Conservation (phyloP, 345 rosid species). For the Pugionium dolabratum region DNA sequence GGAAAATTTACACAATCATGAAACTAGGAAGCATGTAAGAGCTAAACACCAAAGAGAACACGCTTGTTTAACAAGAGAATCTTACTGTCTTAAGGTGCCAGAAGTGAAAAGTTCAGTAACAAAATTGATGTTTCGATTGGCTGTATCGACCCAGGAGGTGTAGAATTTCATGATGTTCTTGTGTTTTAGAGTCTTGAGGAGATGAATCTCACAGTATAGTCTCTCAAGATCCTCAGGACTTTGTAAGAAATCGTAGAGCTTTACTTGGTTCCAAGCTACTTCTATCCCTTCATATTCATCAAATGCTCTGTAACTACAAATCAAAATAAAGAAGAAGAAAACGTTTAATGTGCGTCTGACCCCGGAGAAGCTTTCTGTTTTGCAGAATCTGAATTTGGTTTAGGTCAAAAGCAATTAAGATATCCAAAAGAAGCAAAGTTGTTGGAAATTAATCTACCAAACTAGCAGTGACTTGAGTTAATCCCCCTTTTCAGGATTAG, state of each 20-base stretch:
- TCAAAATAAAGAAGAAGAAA: constrained; percentile 5
- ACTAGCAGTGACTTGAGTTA: constrained; percentile 23
- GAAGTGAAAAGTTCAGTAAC: constrained; percentile 96
- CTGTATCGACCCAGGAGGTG: constrained; percentile 79
- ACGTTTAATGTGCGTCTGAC: constrained; percentile 7
- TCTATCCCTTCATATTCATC: constrained; percentile 95
- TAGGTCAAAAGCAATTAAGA: constrained; percentile 23
- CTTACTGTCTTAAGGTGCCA: constrained; percentile 93
- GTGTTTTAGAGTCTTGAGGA: constrained; percentile 89
- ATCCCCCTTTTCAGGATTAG: constrained; percentile 3
- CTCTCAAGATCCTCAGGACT: constrained; percentile 87
- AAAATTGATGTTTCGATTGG: constrained; percentile 78
- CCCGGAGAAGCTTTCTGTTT: neutral
- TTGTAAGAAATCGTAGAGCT: constrained; percentile 73
- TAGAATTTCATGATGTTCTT: constrained; percentile 88
- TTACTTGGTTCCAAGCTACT: constrained; percentile 98
- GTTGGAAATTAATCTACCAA: constrained; percentile 16
- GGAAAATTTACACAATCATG: neutral
- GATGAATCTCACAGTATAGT: constrained; percentile 88
- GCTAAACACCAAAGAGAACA: constrained; percentile 2
- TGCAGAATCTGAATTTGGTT: constrained; percentile 11
- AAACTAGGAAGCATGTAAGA: neutral
- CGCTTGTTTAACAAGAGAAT: neutral
- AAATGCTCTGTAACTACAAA: constrained; percentile 83
- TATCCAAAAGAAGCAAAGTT: constrained; percentile 21